A percentile compares a stretch with the other conserved stretches of the same genome.
Conservation (phyloP, 2,329 filamentous ascomycete species). For the Phaeomoniella chlamydospora region DNA sequence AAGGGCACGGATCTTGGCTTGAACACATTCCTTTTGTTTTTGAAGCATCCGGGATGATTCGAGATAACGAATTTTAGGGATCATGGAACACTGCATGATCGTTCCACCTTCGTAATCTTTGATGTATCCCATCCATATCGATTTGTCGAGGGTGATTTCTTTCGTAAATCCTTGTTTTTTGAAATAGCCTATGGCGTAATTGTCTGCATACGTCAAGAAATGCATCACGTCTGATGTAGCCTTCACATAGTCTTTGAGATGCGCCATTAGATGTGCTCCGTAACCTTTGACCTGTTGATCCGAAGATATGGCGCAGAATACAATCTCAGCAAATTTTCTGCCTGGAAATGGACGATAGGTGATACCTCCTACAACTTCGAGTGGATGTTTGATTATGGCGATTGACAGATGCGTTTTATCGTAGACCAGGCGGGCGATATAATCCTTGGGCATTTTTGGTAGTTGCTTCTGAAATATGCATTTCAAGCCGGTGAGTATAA, state of each 20-base stretch:
- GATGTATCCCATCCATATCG: conserved; percentile 98
- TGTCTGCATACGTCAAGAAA: conserved; percentile 96
- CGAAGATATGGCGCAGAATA: conserved; percentile 94
- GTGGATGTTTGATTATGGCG: conserved; percentile 89
- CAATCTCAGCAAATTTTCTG: conserved; percentile 90
- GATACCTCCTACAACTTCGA: conserved; percentile 88
- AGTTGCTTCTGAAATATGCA: conserved; percentile 98
- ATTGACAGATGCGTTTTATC: conserved; percentile 93
- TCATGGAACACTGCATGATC: conserved; percentile 98
- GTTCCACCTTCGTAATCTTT: conserved; percentile 98
- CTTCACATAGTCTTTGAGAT: conserved; percentile 96
- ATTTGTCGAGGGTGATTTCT: conserved; percentile 82
- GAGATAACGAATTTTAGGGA: conserved; percentile 85
- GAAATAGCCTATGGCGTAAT: conserved; percentile 97
- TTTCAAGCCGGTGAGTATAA: conserved; percentile 89
- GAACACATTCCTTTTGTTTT: conserved; percentile 91
- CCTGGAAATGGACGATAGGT: conserved; percentile 91
- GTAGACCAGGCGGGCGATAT: conserved; percentile 93
- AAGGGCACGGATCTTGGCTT: conserved; percentile 86
- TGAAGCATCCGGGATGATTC: conserved; percentile 86
- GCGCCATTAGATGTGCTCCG: conserved; percentile 93
- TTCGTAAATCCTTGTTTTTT: conserved; percentile 99
- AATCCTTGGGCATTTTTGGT: conserved; percentile 98
- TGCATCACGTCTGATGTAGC: conserved; percentile 96
- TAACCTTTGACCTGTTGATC: conserved; percentile 99